phyloP scores from a whole-genome alignment of 306 rosid species.

The Glycine soja region DNA sequence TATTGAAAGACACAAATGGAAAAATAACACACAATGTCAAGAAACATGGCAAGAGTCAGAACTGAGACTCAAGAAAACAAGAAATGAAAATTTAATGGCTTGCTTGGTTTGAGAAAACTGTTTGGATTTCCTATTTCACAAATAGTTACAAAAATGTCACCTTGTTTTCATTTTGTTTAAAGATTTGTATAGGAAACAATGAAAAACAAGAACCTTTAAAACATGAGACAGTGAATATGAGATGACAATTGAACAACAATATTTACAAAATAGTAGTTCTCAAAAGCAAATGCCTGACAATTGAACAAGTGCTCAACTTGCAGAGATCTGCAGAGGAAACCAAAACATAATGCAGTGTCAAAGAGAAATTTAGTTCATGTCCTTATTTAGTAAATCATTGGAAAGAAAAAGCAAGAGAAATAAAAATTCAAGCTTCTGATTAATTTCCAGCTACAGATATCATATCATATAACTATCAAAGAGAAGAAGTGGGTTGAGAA shows the following conservation, averaged over 20 bases:
- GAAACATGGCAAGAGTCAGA: constrained; percentile 12
- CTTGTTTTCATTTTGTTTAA: too few species aligned
- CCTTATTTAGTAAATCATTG: neutral
- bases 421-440: neutral
- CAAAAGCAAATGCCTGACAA: too few species aligned
- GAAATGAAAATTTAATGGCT: neutral
- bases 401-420: constrained; percentile 7
- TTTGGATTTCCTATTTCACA: neutral
- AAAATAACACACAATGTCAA: neutral
- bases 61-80: neutral
- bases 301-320: too few species aligned
- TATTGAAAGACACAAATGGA: neutral
- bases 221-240: too few species aligned
- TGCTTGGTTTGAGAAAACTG: neutral
- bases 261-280: too few species aligned
- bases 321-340: neutral
- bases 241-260: too few species aligned
- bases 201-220: too few species aligned
- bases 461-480: constrained; percentile 3
- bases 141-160: neutral
- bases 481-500: constrained; percentile 14
- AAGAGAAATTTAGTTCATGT: constrained; percentile 4
- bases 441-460: constrained; percentile 2
- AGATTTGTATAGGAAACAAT: too few species aligned
- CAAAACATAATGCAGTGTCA: neutral